Conservation (phyloP, 2,329 filamentous ascomycete genomes). For the Hymenoscyphus scutula region DNA sequence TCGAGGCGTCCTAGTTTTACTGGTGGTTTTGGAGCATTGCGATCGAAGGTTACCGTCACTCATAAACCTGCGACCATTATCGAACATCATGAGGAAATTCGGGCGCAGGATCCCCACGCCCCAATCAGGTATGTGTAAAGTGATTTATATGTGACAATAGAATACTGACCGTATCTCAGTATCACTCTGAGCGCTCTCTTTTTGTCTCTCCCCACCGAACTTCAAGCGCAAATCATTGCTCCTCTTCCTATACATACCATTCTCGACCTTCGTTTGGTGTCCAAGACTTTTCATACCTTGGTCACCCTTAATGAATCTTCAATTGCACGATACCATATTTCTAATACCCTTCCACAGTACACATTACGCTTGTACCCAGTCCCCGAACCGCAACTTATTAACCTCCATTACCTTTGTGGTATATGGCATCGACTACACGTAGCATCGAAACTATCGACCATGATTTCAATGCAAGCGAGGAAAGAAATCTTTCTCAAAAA, state of each 20-base stretch:
- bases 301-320: constrained; percentile 59
- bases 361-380: constrained; percentile 58
- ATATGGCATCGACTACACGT: constrained; percentile 66
- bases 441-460: constrained; percentile 57
- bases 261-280: constrained; percentile 56
- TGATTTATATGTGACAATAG: neutral
- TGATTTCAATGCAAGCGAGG: constrained; percentile 63
- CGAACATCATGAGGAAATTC: constrained; percentile 31
- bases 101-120: constrained; percentile 28
- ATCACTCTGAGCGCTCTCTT: constrained; percentile 57
- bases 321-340: constrained; percentile 60
- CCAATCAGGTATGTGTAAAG: constrained; percentile 24
- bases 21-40: constrained; percentile 34
- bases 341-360: constrained; percentile 59
- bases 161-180: constrained; percentile 22
- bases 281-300: constrained; percentile 57
- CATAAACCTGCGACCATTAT: constrained; percentile 31
- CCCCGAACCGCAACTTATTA: constrained; percentile 47
- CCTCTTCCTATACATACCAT: constrained; percentile 59
- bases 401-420: constrained; percentile 60
- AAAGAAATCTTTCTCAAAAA: constrained; percentile 63
- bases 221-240: constrained; percentile 62
- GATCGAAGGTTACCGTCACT: constrained; percentile 32
- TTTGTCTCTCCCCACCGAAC: constrained; percentile 55
- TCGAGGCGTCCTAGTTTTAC: constrained; percentile 35